Evolutionary conservation across 164 flowering plant species (phyloP).

Genomic region (Berberis thunbergii): DNA sequence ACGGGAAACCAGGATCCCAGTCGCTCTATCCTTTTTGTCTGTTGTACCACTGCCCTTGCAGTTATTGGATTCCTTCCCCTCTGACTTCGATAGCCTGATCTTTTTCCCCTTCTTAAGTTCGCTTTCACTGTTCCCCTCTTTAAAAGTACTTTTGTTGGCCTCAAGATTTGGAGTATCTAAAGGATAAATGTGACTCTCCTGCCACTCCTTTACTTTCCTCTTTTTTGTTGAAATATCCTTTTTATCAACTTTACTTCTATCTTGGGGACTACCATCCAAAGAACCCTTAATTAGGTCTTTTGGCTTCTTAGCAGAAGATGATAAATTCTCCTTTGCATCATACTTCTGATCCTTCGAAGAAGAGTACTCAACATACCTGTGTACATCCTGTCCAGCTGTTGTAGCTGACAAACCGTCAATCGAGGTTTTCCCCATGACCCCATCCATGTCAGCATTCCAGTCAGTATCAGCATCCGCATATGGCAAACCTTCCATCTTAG

Average conservation of each 20-base stretch:
- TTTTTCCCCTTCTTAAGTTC: conserved; percentile 29
- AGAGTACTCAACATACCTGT: conserved; percentile 14
- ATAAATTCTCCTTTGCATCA: conserved; percentile 16
- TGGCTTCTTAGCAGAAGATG: conserved; percentile 23
- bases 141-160: conserved; percentile 13
- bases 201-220: conserved; percentile 43
- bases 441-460: conserved; percentile 24
- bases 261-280: conserved; percentile 21
- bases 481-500: conserved; percentile 28
- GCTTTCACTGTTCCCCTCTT: conserved; percentile 30
- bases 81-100: conserved; percentile 19
- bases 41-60: conserved; percentile 19
- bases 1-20: conserved; percentile 14
- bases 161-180: conserved; percentile 6
- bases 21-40: conserved; percentile 18
- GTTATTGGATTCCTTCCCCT: conserved; percentile 22
- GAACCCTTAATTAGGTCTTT: conserved; percentile 19
- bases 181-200: conserved; percentile 23
- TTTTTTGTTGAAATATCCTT: conserved; percentile 30
- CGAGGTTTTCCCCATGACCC: conserved; percentile 14
- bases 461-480: conserved; percentile 27
- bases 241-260: conserved; percentile 13
- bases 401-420: conserved; percentile 22
- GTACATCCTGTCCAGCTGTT: conserved; percentile 24
- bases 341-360: conserved; percentile 18